Percentiles rank a stretch among this genome's conserved stretches.
These are phyloP conservation scores for Epithemia pelagica DNA, from an alignment of 108 stramenopile genomes.

Conservation along the genomic window DNA sequence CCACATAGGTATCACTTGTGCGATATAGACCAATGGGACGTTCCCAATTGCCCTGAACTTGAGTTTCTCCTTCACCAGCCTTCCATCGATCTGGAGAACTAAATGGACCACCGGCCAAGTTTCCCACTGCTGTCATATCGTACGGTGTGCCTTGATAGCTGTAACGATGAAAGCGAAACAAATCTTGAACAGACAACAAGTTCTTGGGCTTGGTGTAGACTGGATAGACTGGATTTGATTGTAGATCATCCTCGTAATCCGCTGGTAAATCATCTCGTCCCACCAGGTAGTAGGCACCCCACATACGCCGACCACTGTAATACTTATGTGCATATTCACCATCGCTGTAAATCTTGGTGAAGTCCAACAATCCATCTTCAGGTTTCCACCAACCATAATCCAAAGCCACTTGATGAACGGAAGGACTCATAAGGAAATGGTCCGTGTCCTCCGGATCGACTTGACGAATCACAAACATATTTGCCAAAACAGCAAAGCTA, in stretches of 20 bases:
- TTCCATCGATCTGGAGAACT: constrained; percentile 42
- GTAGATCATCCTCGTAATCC: constrained; percentile 20
- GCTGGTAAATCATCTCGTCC: not conserved
- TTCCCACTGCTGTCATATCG: constrained; percentile 39
- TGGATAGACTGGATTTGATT: constrained; percentile 57
- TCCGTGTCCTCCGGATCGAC: constrained; percentile 48
- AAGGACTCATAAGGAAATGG: constrained; percentile 56
- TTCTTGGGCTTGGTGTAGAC: constrained; percentile 45
- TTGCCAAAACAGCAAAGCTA: constrained; percentile 69
- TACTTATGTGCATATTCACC: constrained; percentile 51
- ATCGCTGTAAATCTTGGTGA: constrained; percentile 39
- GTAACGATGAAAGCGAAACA: constrained; percentile 51
- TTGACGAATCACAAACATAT: constrained; percentile 66
- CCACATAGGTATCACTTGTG: constrained; percentile 44
- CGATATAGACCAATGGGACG: constrained; percentile 54
- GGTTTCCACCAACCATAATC: constrained; percentile 35
- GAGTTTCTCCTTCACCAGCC: constrained; percentile 21
- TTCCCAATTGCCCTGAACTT: constrained; percentile 42
- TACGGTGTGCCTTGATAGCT: constrained; percentile 67
- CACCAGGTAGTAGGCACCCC: constrained; percentile 33
- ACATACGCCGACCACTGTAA: constrained; percentile 35
- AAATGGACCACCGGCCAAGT: constrained; percentile 42
- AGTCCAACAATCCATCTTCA: constrained; percentile 30
- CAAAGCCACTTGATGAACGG: constrained; percentile 58
- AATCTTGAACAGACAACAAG: constrained; percentile 21